Evolutionary conservation across 192 early-diverging fungal genomes (phyloP).

Genomic region (Coemansia sp.): DNA sequence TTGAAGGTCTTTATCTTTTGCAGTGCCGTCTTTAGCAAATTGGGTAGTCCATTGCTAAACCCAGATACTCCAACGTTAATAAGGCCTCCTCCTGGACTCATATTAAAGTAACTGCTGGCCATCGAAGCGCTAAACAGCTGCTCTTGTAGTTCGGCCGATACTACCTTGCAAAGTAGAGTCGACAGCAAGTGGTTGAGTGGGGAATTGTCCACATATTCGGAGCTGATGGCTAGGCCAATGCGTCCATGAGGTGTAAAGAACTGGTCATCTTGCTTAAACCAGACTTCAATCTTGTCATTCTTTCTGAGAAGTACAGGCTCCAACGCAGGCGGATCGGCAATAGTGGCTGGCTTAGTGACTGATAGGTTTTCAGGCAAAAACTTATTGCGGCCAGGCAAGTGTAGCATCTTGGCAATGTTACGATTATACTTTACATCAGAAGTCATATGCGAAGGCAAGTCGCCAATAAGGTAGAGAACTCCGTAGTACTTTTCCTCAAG

Average conservation of each 20-base stretch:
- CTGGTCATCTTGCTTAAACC: no score
- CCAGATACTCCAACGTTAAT: conserved; percentile 68
- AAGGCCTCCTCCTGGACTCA: conserved; percentile 54
- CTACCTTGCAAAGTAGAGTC: no score
- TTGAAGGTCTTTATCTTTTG: conserved; percentile 62
- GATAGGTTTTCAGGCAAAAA: conserved; percentile 39
- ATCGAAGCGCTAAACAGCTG: no score
- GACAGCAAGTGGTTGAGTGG: no score
- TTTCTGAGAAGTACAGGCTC: no score
- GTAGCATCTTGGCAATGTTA: background rate
- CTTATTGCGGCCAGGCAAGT: conserved; percentile 12
- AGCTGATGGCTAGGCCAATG: no score
- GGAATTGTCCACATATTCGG: no score
- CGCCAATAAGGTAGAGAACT: conserved; percentile 64
- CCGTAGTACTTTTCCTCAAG: no score
- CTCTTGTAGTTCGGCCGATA: no score
- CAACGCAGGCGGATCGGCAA: no score
- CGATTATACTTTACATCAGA: background rate
- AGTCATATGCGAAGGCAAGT: background rate
- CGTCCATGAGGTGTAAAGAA: no score
- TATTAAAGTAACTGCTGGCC: conserved; percentile 52
- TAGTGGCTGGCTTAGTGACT: background rate
- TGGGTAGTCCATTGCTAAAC: conserved; percentile 79
- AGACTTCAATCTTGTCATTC: no score
- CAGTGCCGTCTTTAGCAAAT: conserved; percentile 67